Percentiles rank a stretch among this genome's conserved stretches.
These are phyloP conservation scores for Chlamydomonas sphaeroides DNA, from an alignment of 139 green algal genomes.

Conservation along the genomic window DNA sequence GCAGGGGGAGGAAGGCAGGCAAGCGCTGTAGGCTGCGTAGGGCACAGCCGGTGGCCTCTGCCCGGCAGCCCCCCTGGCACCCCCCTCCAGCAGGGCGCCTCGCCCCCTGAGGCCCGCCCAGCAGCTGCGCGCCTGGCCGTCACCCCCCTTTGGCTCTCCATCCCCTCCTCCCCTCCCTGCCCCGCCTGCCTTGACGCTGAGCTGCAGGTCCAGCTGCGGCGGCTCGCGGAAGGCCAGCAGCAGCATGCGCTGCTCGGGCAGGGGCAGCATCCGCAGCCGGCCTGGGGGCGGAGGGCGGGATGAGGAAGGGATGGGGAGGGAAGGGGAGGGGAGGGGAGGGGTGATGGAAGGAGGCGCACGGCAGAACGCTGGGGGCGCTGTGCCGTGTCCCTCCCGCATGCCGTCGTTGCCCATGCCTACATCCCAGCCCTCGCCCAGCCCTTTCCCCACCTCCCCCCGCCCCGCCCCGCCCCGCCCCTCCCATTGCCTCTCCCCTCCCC, in stretches of 20 bases:
- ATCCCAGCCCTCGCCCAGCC: slow-evolving; percentile 42
- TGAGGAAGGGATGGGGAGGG: neutral
- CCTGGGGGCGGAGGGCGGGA: slow-evolving; percentile 9
- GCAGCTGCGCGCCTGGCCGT: too few relatives aligned
- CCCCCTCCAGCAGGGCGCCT: too few relatives aligned
- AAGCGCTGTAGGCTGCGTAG: too few relatives aligned
- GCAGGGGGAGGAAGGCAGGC: too few relatives aligned
- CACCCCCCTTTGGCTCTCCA: neutral
- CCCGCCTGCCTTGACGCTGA: slow-evolving; percentile 21
- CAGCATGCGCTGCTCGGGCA: slow-evolving; percentile 52
- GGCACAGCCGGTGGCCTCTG: too few relatives aligned
- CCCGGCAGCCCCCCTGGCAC: too few relatives aligned
- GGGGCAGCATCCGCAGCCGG: slow-evolving; percentile 43
- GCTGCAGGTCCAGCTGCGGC: slow-evolving; percentile 19
- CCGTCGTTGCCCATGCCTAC: slow-evolving; percentile 48
- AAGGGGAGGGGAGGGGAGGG: too few relatives aligned
- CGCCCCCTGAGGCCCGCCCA: too few relatives aligned
- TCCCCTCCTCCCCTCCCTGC: too few relatives aligned
- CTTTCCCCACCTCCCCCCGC: neutral
- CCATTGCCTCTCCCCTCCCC: too few relatives aligned
- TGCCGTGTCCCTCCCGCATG: slow-evolving; percentile 55
- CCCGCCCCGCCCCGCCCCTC: neutral
- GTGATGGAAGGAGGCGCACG: neutral
- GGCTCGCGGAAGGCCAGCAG: slow-evolving; percentile 51
- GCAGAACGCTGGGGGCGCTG: slow-evolving; percentile 45